phyloP scores from a whole-genome alignment of 257 asterid species.

The Solanum verrucosum region DNA sequence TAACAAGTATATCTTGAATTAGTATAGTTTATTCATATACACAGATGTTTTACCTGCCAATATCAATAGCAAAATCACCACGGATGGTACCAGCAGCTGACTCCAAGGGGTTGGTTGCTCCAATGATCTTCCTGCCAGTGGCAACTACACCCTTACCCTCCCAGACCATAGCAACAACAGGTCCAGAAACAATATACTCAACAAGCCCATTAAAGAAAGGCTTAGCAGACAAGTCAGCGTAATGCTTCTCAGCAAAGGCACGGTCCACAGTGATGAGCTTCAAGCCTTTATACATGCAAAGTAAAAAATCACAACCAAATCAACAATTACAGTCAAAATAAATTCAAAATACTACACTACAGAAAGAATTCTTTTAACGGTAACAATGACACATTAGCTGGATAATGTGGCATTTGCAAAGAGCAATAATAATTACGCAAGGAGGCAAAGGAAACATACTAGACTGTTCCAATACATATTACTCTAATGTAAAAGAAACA shows the following conservation, averaged over 20 bases:
- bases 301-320: not conserved
- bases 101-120: slow-evolving; percentile 91
- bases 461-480: not conserved
- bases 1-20: not conserved
- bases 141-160: slow-evolving; percentile 84
- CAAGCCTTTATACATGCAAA: slow-evolving; percentile 37
- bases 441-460: not conserved
- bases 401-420: too few relatives aligned
- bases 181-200: slow-evolving; percentile 88
- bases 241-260: slow-evolving; percentile 86
- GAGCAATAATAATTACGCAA: not conserved
- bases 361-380: not conserved
- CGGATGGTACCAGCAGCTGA: slow-evolving; percentile 98
- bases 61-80: slow-evolving; percentile 81
- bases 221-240: slow-evolving; percentile 80
- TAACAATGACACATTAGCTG: not conserved
- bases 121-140: slow-evolving; percentile 92
- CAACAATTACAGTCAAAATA: not conserved
- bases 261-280: slow-evolving; percentile 74
- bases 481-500: not conserved
- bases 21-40: not conserved
- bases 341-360: not conserved
- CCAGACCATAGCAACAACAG: slow-evolving; percentile 98
- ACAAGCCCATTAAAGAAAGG: slow-evolving; percentile 83
- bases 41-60: slow-evolving; percentile 52